Conservation (phyloP, 2,329 filamentous ascomycete species). For the Xylariaceae sp. region DNA sequence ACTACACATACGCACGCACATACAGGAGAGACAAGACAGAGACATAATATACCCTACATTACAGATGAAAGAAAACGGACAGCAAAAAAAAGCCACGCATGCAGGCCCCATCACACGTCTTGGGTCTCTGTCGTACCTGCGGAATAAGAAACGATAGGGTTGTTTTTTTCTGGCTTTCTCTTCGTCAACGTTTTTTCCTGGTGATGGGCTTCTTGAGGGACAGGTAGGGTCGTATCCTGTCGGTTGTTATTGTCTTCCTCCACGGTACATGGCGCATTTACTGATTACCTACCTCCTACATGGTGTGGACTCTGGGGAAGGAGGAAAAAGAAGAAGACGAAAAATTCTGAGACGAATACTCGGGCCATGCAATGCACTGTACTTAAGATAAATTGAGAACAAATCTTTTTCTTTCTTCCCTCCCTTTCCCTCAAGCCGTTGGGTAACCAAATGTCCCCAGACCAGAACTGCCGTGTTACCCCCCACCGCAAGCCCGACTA, state of each 20-base stretch:
- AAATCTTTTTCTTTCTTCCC: not conserved
- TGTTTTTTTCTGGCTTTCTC: not conserved
- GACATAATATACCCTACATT: too few relatives aligned
- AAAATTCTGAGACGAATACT: not conserved
- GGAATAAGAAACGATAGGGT: not conserved
- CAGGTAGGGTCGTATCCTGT: not conserved
- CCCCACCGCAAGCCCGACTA: too few relatives aligned
- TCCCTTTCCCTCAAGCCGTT: not conserved
- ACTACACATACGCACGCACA: not conserved
- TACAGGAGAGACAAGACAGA: not conserved
- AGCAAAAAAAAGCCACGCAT: slow-evolving; percentile 1
- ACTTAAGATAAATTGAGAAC: not conserved
- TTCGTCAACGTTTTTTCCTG: not conserved
- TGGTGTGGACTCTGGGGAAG: not conserved
- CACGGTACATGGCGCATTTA: not conserved
- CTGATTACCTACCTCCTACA: not conserved
- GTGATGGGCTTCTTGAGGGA: too few relatives aligned
- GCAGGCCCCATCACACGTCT: not conserved
- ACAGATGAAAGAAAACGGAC: slow-evolving; percentile 10
- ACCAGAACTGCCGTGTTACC: not conserved
- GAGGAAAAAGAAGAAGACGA: not conserved
- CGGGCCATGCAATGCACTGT: not conserved
- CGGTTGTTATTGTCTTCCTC: not conserved
- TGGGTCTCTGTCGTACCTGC: not conserved
- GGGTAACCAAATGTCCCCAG: not conserved